Evolutionary conservation across 176 grass and related monocot genomes (phyloP).

Genomic region (maize (Zea mays)): Zm-B73-REFERENCE-NAM-5.0 NC_050104.1:67812501-67813000

Average conservation of each 20-base stretch:
- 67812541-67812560: slow-evolving; percentile 20
- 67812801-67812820: slow-evolving; percentile 98
- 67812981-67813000: slow-evolving; percentile 94
- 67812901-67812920: slow-evolving; percentile 78
- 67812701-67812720: slow-evolving; percentile 91
- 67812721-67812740: slow-evolving; percentile 97
- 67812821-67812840: slow-evolving; percentile 68
- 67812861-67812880: slow-evolving; percentile 86
- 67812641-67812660: slow-evolving; percentile 68
- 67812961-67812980: slow-evolving; percentile 80
- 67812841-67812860: slow-evolving; percentile 63
- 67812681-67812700: slow-evolving; percentile 77
- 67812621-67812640: slow-evolving; percentile 7
- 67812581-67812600: too few relatives aligned
- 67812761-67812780: slow-evolving; percentile 58
- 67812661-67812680: slow-evolving; percentile 53
- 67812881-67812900: slow-evolving; percentile 62
- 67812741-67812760: slow-evolving; percentile 65
- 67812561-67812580: too few relatives aligned
- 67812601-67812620: too few relatives aligned
- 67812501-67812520: slow-evolving; percentile 96
- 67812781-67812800: slow-evolving; percentile 85
- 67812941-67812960: slow-evolving; percentile 96
- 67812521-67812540: slow-evolving; percentile 88
- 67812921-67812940: slow-evolving; percentile 79